Conservation (phyloP, 1,284 basidiomycete genomes). For the Cryptococcus sp. region DNA sequence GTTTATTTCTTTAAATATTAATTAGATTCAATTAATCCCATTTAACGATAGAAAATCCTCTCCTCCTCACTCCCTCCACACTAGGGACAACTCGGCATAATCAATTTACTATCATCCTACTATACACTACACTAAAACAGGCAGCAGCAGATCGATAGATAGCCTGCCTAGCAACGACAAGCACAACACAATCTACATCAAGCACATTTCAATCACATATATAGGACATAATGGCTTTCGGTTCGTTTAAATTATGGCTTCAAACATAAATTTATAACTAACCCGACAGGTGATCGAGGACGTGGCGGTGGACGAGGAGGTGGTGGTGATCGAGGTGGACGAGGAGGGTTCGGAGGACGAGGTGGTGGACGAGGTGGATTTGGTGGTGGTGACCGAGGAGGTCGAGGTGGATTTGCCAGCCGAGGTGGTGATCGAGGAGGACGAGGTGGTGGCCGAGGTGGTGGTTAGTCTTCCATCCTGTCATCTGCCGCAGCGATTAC, state of each 20-base stretch:
- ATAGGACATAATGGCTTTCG: slow-evolving; percentile 45
- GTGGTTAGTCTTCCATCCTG: slow-evolving; percentile 18
- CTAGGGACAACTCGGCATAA: neutral
- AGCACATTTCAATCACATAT: neutral
- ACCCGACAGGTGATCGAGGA: slow-evolving; percentile 6
- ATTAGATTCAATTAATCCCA: neutral
- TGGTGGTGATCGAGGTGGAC: slow-evolving; percentile 38
- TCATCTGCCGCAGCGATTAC: neutral
- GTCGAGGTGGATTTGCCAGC: slow-evolving; percentile 37
- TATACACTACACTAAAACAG: too few species aligned
- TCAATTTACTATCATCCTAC: neutral
- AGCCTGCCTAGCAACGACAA: neutral
- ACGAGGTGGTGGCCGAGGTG: slow-evolving; percentile 20
- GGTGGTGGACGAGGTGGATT: slow-evolving; percentile 48
- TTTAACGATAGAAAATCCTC: neutral
- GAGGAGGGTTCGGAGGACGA: slow-evolving; percentile 39
- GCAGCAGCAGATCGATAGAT: neutral
- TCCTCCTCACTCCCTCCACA: neutral
- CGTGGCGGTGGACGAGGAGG: slow-evolving; percentile 53
- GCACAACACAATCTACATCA: slow-evolving; percentile 5
- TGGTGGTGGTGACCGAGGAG: slow-evolving; percentile 42
- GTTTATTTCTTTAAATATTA: neutral
- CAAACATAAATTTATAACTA: too few species aligned
- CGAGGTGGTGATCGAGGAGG: slow-evolving; percentile 29
- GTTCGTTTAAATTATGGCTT: slow-evolving; percentile 18